Base-by-base conservation (phyloP, 331 rosid species). In the Prunus yedoensis region DNA sequence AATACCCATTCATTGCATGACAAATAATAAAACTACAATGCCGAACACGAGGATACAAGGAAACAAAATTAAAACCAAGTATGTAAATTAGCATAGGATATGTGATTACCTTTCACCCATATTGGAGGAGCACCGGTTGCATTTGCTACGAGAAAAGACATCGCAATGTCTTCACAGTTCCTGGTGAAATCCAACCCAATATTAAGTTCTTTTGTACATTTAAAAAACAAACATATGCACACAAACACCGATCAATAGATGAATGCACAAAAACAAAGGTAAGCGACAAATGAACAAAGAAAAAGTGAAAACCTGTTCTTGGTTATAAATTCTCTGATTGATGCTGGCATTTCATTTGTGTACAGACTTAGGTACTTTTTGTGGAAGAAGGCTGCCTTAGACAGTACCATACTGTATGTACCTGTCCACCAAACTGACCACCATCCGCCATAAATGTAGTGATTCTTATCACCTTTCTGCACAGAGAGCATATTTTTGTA, bases 391-490 rank as follows among this genome's bases (percentile, higher is more conserved):
- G 99, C 97, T 38, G 99, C 99, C 91, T 95, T 95, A 18, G 99
- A 95, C 67, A 95, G 97, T 56, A 95, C 96, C 94, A 95, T 90
- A 76, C 99, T 95, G 82, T 95, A 95, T 30, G 91, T 84, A 49
- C 99, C 99, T 15, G 91, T 89, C 99, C 99, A 95, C 99, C 99
- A 95, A 65, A 95, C 99, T 2, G 97, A 95, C 99, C 97, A 92
- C 99, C 99, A 95, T 70, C 99, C 99, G n/a, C 97, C 97, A 82
- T 95, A 95, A 35, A 4, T 74, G 74, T 78, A 92, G 72, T 71
- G 74, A 84, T 76, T 80, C 72, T 13, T 50, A 77, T 80, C 58
- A 23, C 79, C 91, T 43, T 83, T 78, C 97, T 92, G 88, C 86
- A 84, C 38, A 50, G 61, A 71, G 51, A 88, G 53, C 45, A 76